Evolutionary conservation across 176 grass and related monocot genomes (phyloP), one percentile per base, ranked within the genome.

Genomic region (Oryza brachyantha): DNA sequence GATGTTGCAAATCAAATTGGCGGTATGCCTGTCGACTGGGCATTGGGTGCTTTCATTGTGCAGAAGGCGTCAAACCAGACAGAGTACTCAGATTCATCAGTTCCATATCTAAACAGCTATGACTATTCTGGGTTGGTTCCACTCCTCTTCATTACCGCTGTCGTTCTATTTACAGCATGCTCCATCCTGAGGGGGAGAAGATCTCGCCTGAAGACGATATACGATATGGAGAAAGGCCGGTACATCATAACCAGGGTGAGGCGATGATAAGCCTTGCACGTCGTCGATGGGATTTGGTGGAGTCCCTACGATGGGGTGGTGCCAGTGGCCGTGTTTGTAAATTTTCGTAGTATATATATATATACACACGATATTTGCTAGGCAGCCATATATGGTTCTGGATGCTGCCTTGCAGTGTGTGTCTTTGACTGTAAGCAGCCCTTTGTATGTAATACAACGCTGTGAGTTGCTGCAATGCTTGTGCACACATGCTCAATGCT

Each of bases 1-100:
- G 76, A 82, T 54, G 93, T 94, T 83, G 77, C 80, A 70, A 97
- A 94, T 74, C 83, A 90, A 77, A 86, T 94, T 35, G 77, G 57
- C 1, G 70, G 84, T 68, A 35, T 90, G n/a, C 87, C 89, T 32
- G 76, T 97, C 48, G 95, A 94, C 74, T 94, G 89, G 95, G 91
- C 95, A 80, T 86, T 92, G 76, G 95, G 95, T 61, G 85, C 89
- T 77, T 97, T 97, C 72, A 42, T 97, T 64, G 55, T 90, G 76
- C 86, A 90, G 25, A 83, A 82, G 61, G 39, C 84, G 16, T 69
- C 58, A 84, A 86, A 79, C 55, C 24, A 29, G 64, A 85, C 69
- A 55, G 84, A 89, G 73, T 79, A 86, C 81, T 76, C 66, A 50
- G 79, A 80, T 57, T 42, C 45, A 62, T 66, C 84, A 80, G 84